Evolutionary conservation across 1,284 basidiomycete genomes (phyloP), one percentile per base, ranked within the genome.

Genomic region (Marasmius fiardii): DNA sequence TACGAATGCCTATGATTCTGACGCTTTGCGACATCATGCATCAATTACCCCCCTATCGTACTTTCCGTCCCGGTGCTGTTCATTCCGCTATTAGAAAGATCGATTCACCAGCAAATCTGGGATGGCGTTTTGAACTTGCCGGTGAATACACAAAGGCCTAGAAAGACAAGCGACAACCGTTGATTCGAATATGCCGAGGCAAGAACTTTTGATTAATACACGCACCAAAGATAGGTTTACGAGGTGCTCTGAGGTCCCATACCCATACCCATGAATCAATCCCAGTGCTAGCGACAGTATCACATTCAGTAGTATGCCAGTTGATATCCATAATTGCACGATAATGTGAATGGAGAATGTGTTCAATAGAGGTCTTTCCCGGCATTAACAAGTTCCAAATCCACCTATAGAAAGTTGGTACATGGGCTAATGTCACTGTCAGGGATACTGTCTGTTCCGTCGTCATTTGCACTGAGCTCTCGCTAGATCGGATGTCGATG

Each of bases 251-350:
- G 23, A 97, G 66, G 70, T 97, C 95, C 93, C 94, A 98, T 16
- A 86, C 85, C 85, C 89, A 92, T 12, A 93, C 64, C 90, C 90
- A 92, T 0, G 87, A 83, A 63, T 92, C 90, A 45, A 92, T 86
- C 0, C 89, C 88, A 1, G 86, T 89, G 60, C 88, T 90, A 20
- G 83, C 82, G 2, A 92, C 86, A 5, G 81, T 76, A 59, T 95
- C 86, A 2, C 88, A 87, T 64, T 94, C 87, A 14, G 82, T 81
- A 0, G 90, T 90, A 63, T 94, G 91, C 94, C 95, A 98, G 65
- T 98, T 97, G 66, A 97, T 93, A 65, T 98, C 95, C 2, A 94
- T 96, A 60, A 97, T 93, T 3, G 94, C 93, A 50, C 95, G 86
- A 58, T 92, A 92, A 65, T 97, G 95, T 0, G 91, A 88, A 58